Conservation (phyloP, 2,329 filamentous ascomycete species). For the Ophiocordyceps sinensis region DNA sequence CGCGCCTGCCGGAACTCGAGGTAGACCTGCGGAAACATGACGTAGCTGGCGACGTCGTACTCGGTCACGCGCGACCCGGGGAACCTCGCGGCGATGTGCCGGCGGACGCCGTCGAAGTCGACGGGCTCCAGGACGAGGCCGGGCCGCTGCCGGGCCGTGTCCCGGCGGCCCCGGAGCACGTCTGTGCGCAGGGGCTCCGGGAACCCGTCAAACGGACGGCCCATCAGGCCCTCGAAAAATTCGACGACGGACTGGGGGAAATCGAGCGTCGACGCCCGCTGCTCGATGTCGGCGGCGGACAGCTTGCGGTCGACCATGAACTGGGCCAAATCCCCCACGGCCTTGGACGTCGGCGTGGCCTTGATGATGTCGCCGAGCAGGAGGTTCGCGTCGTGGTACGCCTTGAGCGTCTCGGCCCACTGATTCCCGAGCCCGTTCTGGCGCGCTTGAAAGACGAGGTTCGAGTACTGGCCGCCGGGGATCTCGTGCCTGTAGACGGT, state of each 20-base stretch:
- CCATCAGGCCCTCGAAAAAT: conserved; percentile 97
- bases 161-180: conserved; percentile 78
- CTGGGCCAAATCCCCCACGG: conserved; percentile 92
- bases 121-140: conserved; percentile 82
- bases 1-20: background rate
- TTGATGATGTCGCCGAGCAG: conserved; percentile 97
- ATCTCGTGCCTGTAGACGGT: conserved; percentile 99
- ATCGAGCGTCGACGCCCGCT: conserved; percentile 76
- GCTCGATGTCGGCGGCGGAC: conserved; percentile 64
- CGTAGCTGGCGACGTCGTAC: conserved; percentile 57
- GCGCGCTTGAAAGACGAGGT: conserved; percentile 74
- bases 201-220: conserved; percentile 95
- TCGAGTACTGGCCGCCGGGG: conserved; percentile 92
- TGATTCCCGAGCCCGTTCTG: conserved; percentile 68
- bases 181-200: conserved; percentile 83
- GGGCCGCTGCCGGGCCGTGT: conserved; percentile 80
- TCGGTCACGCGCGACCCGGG: conserved; percentile 57
- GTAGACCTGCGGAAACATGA: background rate
- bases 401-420: conserved; percentile 99
- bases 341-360: conserved; percentile 97
- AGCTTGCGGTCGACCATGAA: conserved; percentile 99
- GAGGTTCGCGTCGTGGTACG: conserved; percentile 93
- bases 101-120: conserved; percentile 72
- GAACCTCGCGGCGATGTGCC: conserved; percentile 75
- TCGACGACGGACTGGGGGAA: conserved; percentile 96